Evolutionary conservation across 768 basidiomycete genomes (phyloP), one percentile per base, ranked within the genome.

Genomic region (Collybia nuda): DNA sequence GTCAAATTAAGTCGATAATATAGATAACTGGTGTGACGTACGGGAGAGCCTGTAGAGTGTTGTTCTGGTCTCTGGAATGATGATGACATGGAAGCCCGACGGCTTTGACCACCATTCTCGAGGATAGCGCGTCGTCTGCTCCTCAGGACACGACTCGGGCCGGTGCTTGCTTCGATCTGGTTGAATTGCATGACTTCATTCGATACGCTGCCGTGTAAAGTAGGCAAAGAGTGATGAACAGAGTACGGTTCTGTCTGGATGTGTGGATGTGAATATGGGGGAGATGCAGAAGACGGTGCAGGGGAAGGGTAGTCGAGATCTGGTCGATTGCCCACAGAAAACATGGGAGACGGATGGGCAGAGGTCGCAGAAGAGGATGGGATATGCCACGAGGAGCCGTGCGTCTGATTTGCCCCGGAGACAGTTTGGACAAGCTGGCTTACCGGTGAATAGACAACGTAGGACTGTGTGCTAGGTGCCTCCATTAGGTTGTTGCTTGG

Each of bases 81-180:
- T 15, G 61, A 58, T 17, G 57, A 50, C 47, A 62, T 47, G 21
- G 64, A 61, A 39, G 52, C 45, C 29, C 62, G 54, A 47, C 66
- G 63, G 19, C 44, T 54, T 28, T 60, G 63, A 41, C 43, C 38
- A 51, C 54, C 56, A 50, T 65, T 67, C 47, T 66, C 61, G 26
- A 67, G 58, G 40, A 59, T 60, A 35, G 67, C 61, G 48, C 66
- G 69, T 56, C 75, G 76, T 36, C 77, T 68, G 37, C 81, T 75
- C 36, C 75, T 74, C 26, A 69, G 52, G 44, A 70, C 66, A 52
- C 82, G 78, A 53, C 68, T 67, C 41, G 82, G 81, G 0, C 81
- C 82, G 53, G 80, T 75, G 66, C 72, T 80, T 24, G 78, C 67
- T 11, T 77, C 68, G 35, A 80, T 67, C 65, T 80, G 80, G 32